Evolutionary conservation across 164 flowering plant genomes (phyloP).

Genomic region (Aristolochia contorta): DNA sequence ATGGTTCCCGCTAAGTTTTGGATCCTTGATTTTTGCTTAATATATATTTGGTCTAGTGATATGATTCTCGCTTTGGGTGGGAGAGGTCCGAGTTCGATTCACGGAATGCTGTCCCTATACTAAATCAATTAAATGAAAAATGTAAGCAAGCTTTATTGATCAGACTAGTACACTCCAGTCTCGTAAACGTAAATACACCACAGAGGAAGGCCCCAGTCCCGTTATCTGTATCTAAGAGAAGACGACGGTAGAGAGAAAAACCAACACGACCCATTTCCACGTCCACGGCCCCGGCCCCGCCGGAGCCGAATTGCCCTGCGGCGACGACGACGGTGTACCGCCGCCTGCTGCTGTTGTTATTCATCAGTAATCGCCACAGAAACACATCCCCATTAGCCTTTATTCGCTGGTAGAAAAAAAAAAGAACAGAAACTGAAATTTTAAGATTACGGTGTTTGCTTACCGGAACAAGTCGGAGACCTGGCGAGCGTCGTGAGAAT

Average conservation of each 20-base stretch:
- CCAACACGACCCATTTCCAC: slow-evolving; percentile 17
- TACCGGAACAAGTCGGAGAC: slow-evolving; percentile 31
- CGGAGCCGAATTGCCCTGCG: slow-evolving; percentile 14
- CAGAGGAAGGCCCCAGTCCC: too few relatives aligned
- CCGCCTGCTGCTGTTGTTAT: not conserved
- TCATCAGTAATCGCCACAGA: not conserved
- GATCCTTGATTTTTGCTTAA: too few relatives aligned
- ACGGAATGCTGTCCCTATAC: too few relatives aligned
- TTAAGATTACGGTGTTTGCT: not conserved
- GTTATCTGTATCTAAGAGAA: not conserved
- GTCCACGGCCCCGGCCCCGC: slow-evolving; percentile 8
- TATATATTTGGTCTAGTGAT: slow-evolving; percentile 88
- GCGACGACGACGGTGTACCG: slow-evolving; percentile 1
- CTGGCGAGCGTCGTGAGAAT: slow-evolving; percentile 29
- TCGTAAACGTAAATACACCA: too few relatives aligned
- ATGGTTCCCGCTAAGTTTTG: too few relatives aligned
- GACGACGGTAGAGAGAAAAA: slow-evolving; percentile 12
- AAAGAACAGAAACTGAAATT: not conserved
- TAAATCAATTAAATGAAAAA: too few relatives aligned
- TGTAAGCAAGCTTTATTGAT: too few relatives aligned
- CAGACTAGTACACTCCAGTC: too few relatives aligned
- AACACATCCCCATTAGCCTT: not conserved
- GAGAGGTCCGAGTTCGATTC: slow-evolving; percentile 86
- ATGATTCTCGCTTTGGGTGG: slow-evolving; percentile 88
- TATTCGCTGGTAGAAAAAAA: not conserved